Percentiles rank a stretch among this genome's conserved stretches.
Conservation (phyloP, 139 green algal genomes). For the Chlorella vulgaris region DNA sequence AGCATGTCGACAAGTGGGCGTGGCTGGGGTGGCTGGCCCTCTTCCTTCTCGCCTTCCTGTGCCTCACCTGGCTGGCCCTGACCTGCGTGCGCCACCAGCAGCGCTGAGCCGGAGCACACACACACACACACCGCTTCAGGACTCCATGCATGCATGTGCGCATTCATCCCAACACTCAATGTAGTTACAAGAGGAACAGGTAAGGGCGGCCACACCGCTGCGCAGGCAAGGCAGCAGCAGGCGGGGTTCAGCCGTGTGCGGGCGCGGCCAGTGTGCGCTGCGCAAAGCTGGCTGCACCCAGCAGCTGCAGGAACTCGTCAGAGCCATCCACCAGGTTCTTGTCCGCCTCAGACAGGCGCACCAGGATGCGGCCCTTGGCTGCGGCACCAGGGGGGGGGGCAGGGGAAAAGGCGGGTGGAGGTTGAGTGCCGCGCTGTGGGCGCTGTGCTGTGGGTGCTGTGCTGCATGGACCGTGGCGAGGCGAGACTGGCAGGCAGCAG, state of each 20-base stretch:
- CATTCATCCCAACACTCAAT: too few species aligned
- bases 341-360: conserved; percentile 74
- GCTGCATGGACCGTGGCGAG: background rate
- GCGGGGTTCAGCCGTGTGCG: background rate
- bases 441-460: background rate
- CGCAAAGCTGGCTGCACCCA: conserved; percentile 57
- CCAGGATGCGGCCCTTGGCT: conserved; percentile 49
- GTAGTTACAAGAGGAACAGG: too few species aligned
- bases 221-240: background rate
- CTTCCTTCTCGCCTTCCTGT: conserved; percentile 7
- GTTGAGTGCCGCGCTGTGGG: background rate
- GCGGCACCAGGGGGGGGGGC: background rate
- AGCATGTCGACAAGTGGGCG: conserved; percentile 1
- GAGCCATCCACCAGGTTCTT: conserved; percentile 81
- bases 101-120: background rate
- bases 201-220: too few species aligned
- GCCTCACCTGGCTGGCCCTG: conserved; percentile 11
- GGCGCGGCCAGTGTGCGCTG: conserved; percentile 21
- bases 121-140: background rate
- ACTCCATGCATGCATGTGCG: background rate
- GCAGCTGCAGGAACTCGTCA: conserved; percentile 89
- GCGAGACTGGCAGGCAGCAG: too few species aligned
- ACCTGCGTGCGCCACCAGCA: conserved; percentile 11
- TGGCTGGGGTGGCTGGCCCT: conserved; percentile 10
- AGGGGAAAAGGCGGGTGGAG: background rate